These are phyloP conservation scores for Microcyclosporella mali DNA, from an alignment of 2,329 filamentous ascomycete species.

Conservation along the genomic window DNA sequence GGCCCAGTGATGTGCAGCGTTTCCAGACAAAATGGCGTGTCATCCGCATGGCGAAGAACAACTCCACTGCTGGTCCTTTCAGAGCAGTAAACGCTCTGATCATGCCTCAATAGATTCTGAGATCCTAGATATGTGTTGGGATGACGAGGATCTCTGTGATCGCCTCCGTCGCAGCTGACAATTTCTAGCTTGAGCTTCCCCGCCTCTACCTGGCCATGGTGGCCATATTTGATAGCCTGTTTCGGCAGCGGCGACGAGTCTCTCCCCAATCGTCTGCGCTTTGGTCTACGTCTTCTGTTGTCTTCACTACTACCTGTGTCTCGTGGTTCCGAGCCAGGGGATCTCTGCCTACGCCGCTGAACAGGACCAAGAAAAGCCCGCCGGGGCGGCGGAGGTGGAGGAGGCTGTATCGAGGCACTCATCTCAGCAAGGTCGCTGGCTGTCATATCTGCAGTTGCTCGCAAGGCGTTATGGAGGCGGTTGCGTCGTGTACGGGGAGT, in stretches of 20 bases:
- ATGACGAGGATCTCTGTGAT: conserved; percentile 47
- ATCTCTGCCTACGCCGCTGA: conserved; percentile 17
- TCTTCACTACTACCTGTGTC: conserved; percentile 14
- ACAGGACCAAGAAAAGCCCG: conserved; percentile 11
- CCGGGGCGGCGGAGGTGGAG: conserved; percentile 6
- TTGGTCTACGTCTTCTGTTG: conserved; percentile 19
- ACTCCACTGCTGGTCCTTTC: conserved; percentile 84
- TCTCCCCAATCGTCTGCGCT: conserved; percentile 38
- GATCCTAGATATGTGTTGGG: conserved; percentile 54
- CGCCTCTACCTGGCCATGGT: conserved; percentile 78
- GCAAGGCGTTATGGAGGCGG: conserved; percentile 31
- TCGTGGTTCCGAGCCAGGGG: conserved; percentile 16
- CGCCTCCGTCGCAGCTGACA: conserved; percentile 79
- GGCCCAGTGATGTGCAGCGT: conserved; percentile 86
- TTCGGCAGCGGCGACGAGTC: conserved; percentile 14
- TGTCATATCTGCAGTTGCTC: conserved; percentile 30
- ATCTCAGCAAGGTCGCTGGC: conserved; percentile 18
- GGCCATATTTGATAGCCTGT: conserved; percentile 66
- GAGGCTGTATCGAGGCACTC: conserved; percentile 8
- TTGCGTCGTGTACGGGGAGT: conserved; percentile 28
- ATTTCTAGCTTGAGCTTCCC: conserved; percentile 81
- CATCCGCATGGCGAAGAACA: conserved; percentile 72
- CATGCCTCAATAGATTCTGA: conserved; percentile 77
- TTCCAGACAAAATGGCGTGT: conserved; percentile 72
- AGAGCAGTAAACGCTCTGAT: conserved; percentile 83